These are phyloP conservation scores for Batkoa obscura DNA, from an alignment of 371 early-diverging fungal species.

Conservation along the genomic window DNA sequence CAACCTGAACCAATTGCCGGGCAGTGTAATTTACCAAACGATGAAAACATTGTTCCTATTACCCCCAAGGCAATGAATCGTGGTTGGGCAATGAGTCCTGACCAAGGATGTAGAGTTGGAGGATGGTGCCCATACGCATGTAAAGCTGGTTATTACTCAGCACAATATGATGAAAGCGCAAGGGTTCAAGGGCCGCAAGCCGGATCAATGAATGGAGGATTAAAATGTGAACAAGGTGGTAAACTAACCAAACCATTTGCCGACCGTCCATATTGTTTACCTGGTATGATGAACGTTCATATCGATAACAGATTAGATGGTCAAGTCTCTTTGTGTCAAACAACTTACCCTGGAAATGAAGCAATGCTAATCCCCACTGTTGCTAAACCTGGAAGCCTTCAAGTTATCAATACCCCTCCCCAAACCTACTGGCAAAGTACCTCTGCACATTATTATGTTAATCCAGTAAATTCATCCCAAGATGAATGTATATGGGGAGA, in stretches of 20 bases:
- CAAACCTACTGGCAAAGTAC: slow-evolving; percentile 2
- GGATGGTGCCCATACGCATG: slow-evolving; percentile 7
- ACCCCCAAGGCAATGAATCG: slow-evolving; percentile 13
- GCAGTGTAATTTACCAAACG: slow-evolving; percentile 2
- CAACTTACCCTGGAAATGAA: slow-evolving; percentile 7
- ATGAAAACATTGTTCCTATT: slow-evolving; percentile 13
- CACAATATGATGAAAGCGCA: not conserved
- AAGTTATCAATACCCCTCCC: slow-evolving; percentile 3
- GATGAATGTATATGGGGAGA: not conserved
- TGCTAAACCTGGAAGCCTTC: not conserved
- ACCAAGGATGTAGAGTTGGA: slow-evolving; percentile 4
- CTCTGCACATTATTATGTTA: slow-evolving; percentile 7
- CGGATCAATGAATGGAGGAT: slow-evolving; percentile 4
- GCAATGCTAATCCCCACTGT: slow-evolving; percentile 7
- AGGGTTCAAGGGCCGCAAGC: not conserved
- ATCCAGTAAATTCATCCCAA: not conserved
- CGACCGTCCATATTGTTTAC: not conserved
- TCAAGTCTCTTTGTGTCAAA: slow-evolving; percentile 1
- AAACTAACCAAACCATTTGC: slow-evolving; percentile 1
- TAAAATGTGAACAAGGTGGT: not conserved
- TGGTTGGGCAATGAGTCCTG: slow-evolving; percentile 20
- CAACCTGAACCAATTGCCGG: not conserved
- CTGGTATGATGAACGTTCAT: not conserved
- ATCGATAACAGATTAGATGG: not conserved
- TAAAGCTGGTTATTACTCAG: slow-evolving; percentile 1